A percentile compares a stretch with the other conserved stretches of the same genome.
These are phyloP conservation scores for Acacia concinna DNA, from an alignment of 331 rosid genomes.

Conservation along the genomic window DNA sequence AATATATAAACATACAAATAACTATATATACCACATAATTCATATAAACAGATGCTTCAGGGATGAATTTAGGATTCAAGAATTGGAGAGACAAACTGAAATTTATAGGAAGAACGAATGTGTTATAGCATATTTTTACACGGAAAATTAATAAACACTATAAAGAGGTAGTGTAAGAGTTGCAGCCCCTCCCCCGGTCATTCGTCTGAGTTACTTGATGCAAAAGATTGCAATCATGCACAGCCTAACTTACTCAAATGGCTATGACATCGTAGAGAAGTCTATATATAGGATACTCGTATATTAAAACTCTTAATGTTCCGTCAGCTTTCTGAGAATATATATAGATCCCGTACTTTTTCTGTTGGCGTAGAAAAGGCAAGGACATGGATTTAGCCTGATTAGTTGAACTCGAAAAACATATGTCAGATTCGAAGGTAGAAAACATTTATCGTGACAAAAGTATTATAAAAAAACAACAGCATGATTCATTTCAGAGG, in stretches of 20 bases:
- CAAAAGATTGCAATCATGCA: not conserved
- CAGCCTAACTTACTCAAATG: not conserved
- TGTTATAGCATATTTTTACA: not conserved
- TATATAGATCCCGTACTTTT: slow-evolving; percentile 17
- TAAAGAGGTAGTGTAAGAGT: not conserved
- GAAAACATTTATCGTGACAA: not conserved
- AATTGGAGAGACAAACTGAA: not conserved
- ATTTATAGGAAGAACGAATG: not conserved
- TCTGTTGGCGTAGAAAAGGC: not conserved
- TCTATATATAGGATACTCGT: not conserved
- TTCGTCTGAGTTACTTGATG: not conserved
- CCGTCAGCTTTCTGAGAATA: not conserved
- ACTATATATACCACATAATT: not conserved
- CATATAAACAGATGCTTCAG: not conserved
- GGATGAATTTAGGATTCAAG: not conserved
- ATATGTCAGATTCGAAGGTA: not conserved
- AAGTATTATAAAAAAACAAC: not conserved
- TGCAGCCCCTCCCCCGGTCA: not conserved
- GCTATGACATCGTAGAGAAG: not conserved
- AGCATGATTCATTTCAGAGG: not conserved
- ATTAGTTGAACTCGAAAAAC: not conserved
- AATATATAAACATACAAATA: not conserved
- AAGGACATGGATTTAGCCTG: not conserved
- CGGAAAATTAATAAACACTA: not conserved
- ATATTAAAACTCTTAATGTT: not conserved